phyloP scores from a whole-genome alignment of 2,329 filamentous ascomycete species.

The Fusarium palustre region DNA sequence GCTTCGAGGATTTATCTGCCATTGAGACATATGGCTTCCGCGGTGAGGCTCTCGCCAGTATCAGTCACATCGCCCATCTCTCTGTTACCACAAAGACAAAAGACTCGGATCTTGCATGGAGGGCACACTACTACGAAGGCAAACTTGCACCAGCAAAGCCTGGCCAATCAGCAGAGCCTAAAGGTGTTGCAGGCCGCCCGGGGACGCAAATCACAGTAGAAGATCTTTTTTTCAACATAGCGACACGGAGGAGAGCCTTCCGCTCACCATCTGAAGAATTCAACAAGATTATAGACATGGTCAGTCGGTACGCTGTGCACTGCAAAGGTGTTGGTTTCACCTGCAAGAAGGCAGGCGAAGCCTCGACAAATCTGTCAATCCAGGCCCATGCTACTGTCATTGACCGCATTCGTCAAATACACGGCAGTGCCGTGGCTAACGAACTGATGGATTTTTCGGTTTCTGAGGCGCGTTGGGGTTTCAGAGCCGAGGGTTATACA shows the following conservation, averaged over 20 bases:
- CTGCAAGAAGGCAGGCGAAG: slow-evolving; percentile 95
- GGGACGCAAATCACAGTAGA: slow-evolving; percentile 97
- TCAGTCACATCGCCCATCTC: slow-evolving; percentile 97
- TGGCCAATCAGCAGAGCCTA: slow-evolving; percentile 87
- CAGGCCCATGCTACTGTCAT: slow-evolving; percentile 76
- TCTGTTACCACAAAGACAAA: slow-evolving; percentile 94
- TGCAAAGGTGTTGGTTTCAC: slow-evolving; percentile 92
- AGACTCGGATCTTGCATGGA: slow-evolving; percentile 88
- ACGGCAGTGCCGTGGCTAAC: slow-evolving; percentile 85
- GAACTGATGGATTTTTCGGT: slow-evolving; percentile 84
- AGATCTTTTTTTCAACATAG: slow-evolving; percentile 96
- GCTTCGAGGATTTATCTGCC: slow-evolving; percentile 89
- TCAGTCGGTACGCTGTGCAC: slow-evolving; percentile 93
- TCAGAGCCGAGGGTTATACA: slow-evolving; percentile 81
- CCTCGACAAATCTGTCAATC: slow-evolving; percentile 83
- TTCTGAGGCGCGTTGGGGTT: slow-evolving; percentile 82
- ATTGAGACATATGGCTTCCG: slow-evolving; percentile 98
- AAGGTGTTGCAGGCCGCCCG: slow-evolving; percentile 84
- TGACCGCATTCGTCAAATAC: slow-evolving; percentile 90
- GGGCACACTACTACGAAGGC: slow-evolving; percentile 87
- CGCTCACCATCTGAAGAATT: slow-evolving; percentile 94
- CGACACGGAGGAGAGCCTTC: slow-evolving; percentile 88
- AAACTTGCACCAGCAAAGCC: slow-evolving; percentile 86
- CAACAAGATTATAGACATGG: slow-evolving; percentile 95
- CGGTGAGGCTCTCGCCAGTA: slow-evolving; percentile 94